A percentile compares a stretch with the other conserved stretches of the same genome.
These are phyloP conservation scores for Mastigamoeba balamuthi DNA, from an alignment of 78 protist species.

Conservation along the genomic window DNA sequence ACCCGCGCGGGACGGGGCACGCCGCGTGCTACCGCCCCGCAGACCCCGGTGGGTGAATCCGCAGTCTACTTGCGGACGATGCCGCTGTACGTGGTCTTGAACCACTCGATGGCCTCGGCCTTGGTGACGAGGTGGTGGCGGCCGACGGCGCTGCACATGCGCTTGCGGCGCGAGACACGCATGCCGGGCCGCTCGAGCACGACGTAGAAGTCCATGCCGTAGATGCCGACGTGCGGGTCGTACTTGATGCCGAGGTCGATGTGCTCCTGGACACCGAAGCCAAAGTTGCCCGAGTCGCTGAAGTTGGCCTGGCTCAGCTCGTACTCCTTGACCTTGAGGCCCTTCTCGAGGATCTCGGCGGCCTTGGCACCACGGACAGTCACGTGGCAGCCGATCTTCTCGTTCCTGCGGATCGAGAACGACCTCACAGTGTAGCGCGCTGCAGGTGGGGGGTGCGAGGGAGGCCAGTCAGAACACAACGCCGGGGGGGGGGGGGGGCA, in stretches of 20 bases:
- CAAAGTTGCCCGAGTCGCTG: conserved; percentile 82
- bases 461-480: neutral
- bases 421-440: conserved; percentile 95
- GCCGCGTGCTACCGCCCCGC: too few relatives aligned
- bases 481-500: neutral
- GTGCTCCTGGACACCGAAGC: conserved; percentile 97
- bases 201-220: conserved; percentile 98
- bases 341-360: conserved; percentile 90
- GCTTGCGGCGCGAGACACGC: conserved; percentile 74
- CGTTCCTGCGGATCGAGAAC: conserved; percentile 96
- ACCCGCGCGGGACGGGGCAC: too few relatives aligned
- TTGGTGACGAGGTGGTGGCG: conserved; percentile 58
- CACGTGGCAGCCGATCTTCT: conserved; percentile 93
- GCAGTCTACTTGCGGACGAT: too few relatives aligned
- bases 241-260: conserved; percentile 97
- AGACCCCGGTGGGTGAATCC: too few relatives aligned
- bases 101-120: conserved; percentile 91
- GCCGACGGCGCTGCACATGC: conserved; percentile 41
- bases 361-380: conserved; percentile 99
- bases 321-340: conserved; percentile 92
- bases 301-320: conserved; percentile 83
- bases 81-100: conserved; percentile 70
- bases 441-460: neutral
- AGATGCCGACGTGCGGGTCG: conserved; percentile 97
- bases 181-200: conserved; percentile 84